Evolutionary conservation across 345 rosid genomes (phyloP).

Genomic region (Sisymbrium irio): DNA sequence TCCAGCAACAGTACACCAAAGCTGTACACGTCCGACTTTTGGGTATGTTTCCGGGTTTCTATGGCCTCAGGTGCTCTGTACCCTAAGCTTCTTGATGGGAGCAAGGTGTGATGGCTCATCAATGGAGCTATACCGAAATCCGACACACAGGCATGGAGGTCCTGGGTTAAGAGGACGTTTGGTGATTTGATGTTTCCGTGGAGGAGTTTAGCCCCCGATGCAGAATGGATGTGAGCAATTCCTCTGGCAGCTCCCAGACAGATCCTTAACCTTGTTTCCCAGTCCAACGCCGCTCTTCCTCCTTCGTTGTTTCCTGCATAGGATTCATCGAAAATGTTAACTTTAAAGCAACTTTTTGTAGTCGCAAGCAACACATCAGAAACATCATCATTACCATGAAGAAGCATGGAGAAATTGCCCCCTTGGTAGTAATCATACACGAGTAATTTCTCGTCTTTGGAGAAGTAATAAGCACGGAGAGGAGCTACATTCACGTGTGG

Average conservation of each 20-base stretch:
- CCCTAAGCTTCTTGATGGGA: constrained; percentile 61
- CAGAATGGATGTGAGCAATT: constrained; percentile 66
- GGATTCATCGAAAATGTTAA: constrained; percentile 4
- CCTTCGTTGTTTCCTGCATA: constrained; percentile 51
- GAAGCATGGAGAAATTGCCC: constrained; percentile 61
- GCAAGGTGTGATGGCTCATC: constrained; percentile 50
- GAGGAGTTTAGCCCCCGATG: constrained; percentile 53
- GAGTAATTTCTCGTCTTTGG: constrained; percentile 92
- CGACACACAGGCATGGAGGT: constrained; percentile 54
- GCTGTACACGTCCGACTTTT: constrained; percentile 77
- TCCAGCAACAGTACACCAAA: constrained; percentile 82
- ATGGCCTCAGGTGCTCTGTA: constrained; percentile 79
- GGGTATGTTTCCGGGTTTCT: constrained; percentile 53
- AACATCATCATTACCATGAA: constrained; percentile 59
- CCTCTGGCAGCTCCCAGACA: constrained; percentile 74
- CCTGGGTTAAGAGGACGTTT: constrained; percentile 64
- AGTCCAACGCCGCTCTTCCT: constrained; percentile 53
- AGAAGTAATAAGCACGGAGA: constrained; percentile 89
- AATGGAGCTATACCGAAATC: constrained; percentile 71
- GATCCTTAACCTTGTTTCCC: constrained; percentile 75
- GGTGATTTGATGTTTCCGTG: constrained; percentile 86
- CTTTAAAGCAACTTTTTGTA: not conserved
- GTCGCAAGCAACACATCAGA: not conserved
- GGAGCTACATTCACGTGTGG: constrained; percentile 75
- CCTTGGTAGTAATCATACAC: constrained; percentile 68